Base-by-base conservation (phyloP, 352 stramenopile species). In the Peronospora destructor region DNA sequence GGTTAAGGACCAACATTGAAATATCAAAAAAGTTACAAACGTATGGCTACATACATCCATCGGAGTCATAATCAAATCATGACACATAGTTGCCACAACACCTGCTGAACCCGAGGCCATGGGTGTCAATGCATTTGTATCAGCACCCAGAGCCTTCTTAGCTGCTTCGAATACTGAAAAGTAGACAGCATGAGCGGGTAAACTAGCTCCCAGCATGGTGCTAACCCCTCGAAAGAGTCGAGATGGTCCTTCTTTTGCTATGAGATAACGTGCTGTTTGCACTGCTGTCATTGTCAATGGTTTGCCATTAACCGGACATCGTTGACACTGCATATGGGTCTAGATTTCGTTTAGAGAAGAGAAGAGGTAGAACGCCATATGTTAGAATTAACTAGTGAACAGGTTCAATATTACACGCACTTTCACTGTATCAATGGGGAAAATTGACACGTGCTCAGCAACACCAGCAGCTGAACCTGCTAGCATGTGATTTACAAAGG, bases 1-100 rank as follows among this genome's bases (percentile, higher is more conserved):
- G 3, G 19, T 21, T 21, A 3, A 21, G 3, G 1, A 21, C 19
- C 19, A 21, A 37, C 33, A 4, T 1, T 19, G 4, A 19, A 5
- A 12, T 14, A 19, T 19, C 5, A 19, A 37, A 4, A 23, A 10
- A 35, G 10, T 35, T 1, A 10, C n/a, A 35, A 11, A 17, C 6
- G 28, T 4, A 42, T 36, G 14, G 28, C 14, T 9, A 60, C 73
- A 46, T 79, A 91, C 81, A 77, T 99, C 96, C 77, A 98, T 94
- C 7, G 97, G 95, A 7, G 94, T 98, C 93, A 99, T 98, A 49
- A 99, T 94, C 23, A 93, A 68, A 68, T 99, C 97, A 66, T 99
- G 96, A n/a, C 85, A 85, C 17, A 98, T 76, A 0, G 94, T 98
- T 1, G 95, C 95, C 3, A 95, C 68, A 1, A 96, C 95, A 26